A percentile compares a stretch with the other conserved stretches of the same genome.
Conservation (phyloP, 2,329 filamentous ascomycete species). For the Venturia oleaginea region DNA sequence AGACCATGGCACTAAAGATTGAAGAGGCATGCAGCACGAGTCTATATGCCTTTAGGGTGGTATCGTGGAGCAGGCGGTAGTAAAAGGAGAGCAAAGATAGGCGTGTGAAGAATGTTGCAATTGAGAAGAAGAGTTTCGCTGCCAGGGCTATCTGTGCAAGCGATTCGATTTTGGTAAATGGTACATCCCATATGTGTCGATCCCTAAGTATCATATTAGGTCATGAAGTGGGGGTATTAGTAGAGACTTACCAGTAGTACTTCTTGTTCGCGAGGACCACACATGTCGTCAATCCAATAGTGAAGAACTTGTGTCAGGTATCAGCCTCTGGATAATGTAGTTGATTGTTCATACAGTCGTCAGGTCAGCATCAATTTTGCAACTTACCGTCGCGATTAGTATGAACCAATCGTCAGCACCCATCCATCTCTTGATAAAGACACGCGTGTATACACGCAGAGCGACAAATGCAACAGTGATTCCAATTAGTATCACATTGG, state of each 20-base stretch:
- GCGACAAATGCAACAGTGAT: slow-evolving; percentile 28
- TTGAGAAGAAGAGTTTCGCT: slow-evolving; percentile 34
- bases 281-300: slow-evolving; percentile 28
- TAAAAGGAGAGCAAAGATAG: slow-evolving; percentile 38
- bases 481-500: slow-evolving; percentile 5
- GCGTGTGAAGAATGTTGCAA: slow-evolving; percentile 35
- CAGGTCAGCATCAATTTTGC: neutral
- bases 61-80: slow-evolving; percentile 35
- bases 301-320: slow-evolving; percentile 23
- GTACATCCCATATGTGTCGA: slow-evolving; percentile 34
- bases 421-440: slow-evolving; percentile 33
- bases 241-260: slow-evolving; percentile 30
- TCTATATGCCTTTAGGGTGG: slow-evolving; percentile 30
- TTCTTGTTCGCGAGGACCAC: slow-evolving; percentile 34
- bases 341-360: neutral
- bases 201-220: slow-evolving; percentile 16
- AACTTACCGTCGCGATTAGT: slow-evolving; percentile 29
- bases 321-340: neutral
- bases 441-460: slow-evolving; percentile 32
- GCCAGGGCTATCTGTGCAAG: slow-evolving; percentile 29
- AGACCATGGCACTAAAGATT: slow-evolving; percentile 28
- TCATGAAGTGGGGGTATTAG: neutral
- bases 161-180: slow-evolving; percentile 16
- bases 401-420: slow-evolving; percentile 36
- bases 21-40: slow-evolving; percentile 32